phyloP scores from a whole-genome alignment of 306 rosid genomes.

The Prinsepia uniflora region DNA sequence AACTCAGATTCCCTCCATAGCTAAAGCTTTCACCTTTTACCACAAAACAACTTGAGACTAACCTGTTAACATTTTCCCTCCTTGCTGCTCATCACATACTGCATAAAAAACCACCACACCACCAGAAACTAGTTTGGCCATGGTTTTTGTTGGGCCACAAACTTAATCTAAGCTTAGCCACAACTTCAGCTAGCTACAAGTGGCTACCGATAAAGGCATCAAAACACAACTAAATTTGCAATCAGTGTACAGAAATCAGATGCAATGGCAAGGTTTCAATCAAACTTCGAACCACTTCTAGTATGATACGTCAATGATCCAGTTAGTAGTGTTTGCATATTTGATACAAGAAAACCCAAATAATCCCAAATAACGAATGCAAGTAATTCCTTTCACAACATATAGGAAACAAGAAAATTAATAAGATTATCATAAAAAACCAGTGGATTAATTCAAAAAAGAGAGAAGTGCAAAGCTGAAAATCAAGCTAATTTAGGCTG shows the following conservation, averaged over 20 bases:
- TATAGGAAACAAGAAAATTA: neutral
- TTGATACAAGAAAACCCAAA: too few species aligned
- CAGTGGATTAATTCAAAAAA: neutral
- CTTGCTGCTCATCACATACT: constrained; percentile 26
- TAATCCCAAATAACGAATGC: too few species aligned
- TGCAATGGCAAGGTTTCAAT: neutral
- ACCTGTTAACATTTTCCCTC: constrained; percentile 39
- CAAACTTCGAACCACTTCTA: too few species aligned
- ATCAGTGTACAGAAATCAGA: neutral
- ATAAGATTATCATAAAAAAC: neutral
- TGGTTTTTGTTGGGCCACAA: constrained; percentile 30
- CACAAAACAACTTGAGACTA: too few species aligned
- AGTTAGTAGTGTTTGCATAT: too few species aligned
- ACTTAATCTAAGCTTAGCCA: constrained; percentile 27
- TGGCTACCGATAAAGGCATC: neutral
- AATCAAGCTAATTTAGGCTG: neutral
- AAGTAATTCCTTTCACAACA: neutral
- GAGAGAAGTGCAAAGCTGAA: neutral
- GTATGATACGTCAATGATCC: too few species aligned
- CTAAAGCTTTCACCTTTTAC: too few species aligned
- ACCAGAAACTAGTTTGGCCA: constrained; percentile 11
- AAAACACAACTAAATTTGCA: neutral
- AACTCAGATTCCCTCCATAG: too few species aligned
- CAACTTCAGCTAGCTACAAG: neutral
- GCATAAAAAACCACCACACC: constrained; percentile 20